Evolutionary conservation across 225 moss, liverwort and hornwort genomes (phyloP), one percentile per base, ranked within the genome.

Genomic region (Pseudoscleropodium purum): DNA sequence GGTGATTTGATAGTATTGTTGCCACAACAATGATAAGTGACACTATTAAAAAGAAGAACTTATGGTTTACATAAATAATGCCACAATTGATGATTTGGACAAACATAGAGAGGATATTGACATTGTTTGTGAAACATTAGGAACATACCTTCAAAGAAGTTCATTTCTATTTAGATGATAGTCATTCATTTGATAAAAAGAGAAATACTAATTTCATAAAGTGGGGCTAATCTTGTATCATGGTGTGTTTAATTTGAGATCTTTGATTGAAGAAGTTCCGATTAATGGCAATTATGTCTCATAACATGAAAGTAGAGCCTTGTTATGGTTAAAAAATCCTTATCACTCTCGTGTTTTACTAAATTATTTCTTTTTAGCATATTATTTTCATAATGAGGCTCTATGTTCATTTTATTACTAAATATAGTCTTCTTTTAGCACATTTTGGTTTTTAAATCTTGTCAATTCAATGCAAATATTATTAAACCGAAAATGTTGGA

Each of bases 401-500:
- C 10, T 12, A n/a, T 18, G 0, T 39, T 79, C 18, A 59, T 82
- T 9, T 33, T 63, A 4, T 45, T 45, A 45, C 1, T 10, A 34
- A 47, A 34, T 34, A 23, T 19, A 33, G 24, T 25, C 11, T 1
- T 33, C 2, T 33, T 3, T 27, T 5, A 39, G 7, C 0, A 39
- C 2, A 61, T 61, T 0, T 19, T 30, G 31, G 0, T 30, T 61
- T 61, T 30, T 60, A 8, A 30, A 81, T 81, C 41, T 82, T 64
- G 2, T 7, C 16, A 82, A 82, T 16, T 20, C 9, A 61, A 31
- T 43, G 21, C 20, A 61, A 43, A 3, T 34, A 34, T 24, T 64
- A 15, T 12, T 34, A 10, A 10, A 25, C 7, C 4, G 24, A 34
- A 10, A 82, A 47, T 82, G 8, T 0, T 0, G 0, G 7, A 80